These are phyloP conservation scores for Parasarocladium wereldwijsianum DNA, from an alignment of 2,329 filamentous ascomycete species.

Conservation along the genomic window DNA sequence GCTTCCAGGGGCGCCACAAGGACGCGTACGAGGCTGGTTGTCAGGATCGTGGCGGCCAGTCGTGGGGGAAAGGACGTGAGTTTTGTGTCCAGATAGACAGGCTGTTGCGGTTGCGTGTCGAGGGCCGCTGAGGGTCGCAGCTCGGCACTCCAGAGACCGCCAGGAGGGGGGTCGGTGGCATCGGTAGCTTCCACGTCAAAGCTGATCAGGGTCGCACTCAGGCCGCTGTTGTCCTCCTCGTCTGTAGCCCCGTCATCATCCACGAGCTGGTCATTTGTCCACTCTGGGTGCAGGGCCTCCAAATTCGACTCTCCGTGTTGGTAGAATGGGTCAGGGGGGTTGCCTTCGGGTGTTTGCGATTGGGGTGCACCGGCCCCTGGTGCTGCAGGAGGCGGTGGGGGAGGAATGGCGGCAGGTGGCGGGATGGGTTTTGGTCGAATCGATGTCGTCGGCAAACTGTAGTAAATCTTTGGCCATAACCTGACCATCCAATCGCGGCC, in stretches of 20 bases:
- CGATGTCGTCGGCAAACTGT: constrained; percentile 24
- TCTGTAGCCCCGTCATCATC: constrained; percentile 39
- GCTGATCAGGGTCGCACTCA: constrained; percentile 42
- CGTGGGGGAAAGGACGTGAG: constrained; percentile 36
- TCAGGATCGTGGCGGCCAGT: constrained; percentile 30
- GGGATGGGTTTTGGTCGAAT: too few species aligned
- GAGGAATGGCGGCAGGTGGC: constrained; percentile 9
- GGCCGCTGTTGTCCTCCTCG: constrained; percentile 39
- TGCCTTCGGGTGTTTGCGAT: constrained; percentile 1
- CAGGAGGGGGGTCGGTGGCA: constrained; percentile 28
- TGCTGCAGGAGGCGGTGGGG: constrained; percentile 10
- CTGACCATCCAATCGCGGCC: constrained; percentile 19
- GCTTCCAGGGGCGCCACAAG: constrained; percentile 32
- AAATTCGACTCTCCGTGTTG: too few species aligned
- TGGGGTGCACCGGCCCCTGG: too few species aligned
- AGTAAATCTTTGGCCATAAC: constrained; percentile 24
- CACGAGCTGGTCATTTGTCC: constrained; percentile 31
- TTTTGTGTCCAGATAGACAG: constrained; percentile 30
- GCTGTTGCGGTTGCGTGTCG: constrained; percentile 15
- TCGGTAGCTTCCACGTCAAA: constrained; percentile 47
- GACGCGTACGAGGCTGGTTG: constrained; percentile 26
- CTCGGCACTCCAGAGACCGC: constrained; percentile 44
- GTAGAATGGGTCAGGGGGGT: too few species aligned
- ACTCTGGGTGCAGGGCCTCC: too few species aligned
- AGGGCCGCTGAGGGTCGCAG: constrained; percentile 31